These are phyloP conservation scores for Curvularia sp. DNA, from an alignment of 2,329 filamentous ascomycete species.

Conservation along the genomic window DNA sequence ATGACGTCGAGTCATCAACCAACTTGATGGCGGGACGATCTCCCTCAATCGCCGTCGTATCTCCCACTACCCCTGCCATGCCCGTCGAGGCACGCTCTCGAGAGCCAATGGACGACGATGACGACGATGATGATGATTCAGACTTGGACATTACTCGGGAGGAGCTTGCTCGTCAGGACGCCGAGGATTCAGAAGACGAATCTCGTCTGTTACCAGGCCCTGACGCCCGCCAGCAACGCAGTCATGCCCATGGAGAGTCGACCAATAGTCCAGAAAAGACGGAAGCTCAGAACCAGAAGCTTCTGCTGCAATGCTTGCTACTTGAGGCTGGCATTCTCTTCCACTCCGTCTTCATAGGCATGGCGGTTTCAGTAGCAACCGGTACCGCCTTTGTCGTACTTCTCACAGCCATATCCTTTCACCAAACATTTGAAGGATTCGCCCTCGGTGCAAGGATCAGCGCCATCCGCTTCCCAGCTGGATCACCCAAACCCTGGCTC, in stretches of 20 bases:
- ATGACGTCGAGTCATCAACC: constrained; percentile 43
- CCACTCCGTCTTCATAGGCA: constrained; percentile 78
- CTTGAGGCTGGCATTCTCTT: constrained; percentile 81
- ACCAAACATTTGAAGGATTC: constrained; percentile 74
- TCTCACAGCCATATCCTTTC: constrained; percentile 73
- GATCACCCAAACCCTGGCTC: constrained; percentile 76
- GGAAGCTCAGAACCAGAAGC: constrained; percentile 62
- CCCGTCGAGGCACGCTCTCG: constrained; percentile 15
- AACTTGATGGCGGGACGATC: constrained; percentile 45
- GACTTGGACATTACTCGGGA: constrained; percentile 47
- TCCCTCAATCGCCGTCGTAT: constrained; percentile 37
- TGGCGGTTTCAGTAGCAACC: constrained; percentile 73
- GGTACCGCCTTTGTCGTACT: constrained; percentile 70
- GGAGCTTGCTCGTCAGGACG: constrained; percentile 43
- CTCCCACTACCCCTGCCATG: constrained; percentile 30
- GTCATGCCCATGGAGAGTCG: constrained; percentile 18
- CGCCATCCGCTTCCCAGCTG: constrained; percentile 71
- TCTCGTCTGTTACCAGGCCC: constrained; percentile 40
- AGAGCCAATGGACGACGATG: constrained; percentile 26
- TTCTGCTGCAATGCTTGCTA: constrained; percentile 75
- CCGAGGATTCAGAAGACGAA: constrained; percentile 39
- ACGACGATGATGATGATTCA: constrained; percentile 40
- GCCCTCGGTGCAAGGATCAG: constrained; percentile 75
- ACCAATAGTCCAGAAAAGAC: constrained; percentile 37
- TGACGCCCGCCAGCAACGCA: constrained; percentile 27